A percentile compares a stretch with the other conserved stretches of the same genome.
phyloP scores from a whole-genome alignment of 495 filamentous ascomycete species.

The Penicillium soppii region DNA sequence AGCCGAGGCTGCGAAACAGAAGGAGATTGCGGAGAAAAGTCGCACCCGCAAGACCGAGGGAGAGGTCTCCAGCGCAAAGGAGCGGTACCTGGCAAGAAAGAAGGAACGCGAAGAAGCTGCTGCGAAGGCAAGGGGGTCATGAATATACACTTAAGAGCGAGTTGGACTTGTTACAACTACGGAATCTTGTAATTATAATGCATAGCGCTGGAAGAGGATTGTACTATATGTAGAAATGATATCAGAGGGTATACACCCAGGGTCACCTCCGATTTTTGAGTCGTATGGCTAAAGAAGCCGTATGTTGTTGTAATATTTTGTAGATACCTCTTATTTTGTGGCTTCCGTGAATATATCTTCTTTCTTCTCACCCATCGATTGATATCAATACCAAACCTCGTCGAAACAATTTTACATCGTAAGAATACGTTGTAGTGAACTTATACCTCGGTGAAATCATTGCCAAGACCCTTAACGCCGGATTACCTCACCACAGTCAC shows the following conservation, averaged over 20 bases:
- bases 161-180: constrained; percentile 5
- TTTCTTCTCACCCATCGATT: no score
- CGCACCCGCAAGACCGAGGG: constrained; percentile 73
- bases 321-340: no score
- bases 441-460: constrained; percentile 1
- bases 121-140: constrained; percentile 24
- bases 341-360: no score
- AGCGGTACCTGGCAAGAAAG: constrained; percentile 85
- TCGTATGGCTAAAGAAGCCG: background rate
- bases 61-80: constrained; percentile 83
- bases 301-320: no score
- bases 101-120: constrained; percentile 67
- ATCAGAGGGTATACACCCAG: background rate
- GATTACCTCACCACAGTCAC: constrained; percentile 7
- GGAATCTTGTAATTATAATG: constrained; percentile 1
- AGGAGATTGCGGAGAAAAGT: constrained; percentile 64
- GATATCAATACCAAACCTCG: no score
- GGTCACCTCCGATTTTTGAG: background rate
- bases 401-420: no score
- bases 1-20: constrained; percentile 67
- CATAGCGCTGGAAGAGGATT: background rate
- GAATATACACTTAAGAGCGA: background rate
- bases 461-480: constrained; percentile 4
- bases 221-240: constrained; percentile 5
- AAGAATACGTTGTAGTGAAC: no score